phyloP scores from a whole-genome alignment of 2,329 filamentous ascomycete species.

The Diaporthe citrichinensis region DNA sequence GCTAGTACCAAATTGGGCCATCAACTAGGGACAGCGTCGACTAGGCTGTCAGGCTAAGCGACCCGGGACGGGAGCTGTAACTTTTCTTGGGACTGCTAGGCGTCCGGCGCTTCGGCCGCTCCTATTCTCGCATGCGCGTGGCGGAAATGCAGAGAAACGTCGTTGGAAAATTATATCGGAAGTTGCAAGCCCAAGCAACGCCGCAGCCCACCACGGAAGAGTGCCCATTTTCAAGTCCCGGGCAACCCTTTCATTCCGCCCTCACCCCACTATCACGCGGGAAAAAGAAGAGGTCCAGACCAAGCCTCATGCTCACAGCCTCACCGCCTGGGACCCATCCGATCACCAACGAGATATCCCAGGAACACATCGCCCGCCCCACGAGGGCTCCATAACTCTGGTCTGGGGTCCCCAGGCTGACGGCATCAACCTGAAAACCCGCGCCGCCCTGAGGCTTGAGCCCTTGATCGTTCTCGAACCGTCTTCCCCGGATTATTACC shows the following conservation, averaged over 20 bases:
- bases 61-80: slow-evolving; percentile 11
- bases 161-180: neutral
- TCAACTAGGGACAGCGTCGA: neutral
- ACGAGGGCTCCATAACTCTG: slow-evolving; percentile 20
- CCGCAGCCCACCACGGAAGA: neutral
- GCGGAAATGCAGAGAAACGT: neutral
- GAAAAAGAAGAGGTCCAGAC: neutral
- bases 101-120: slow-evolving; percentile 21
- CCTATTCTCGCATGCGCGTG: slow-evolving; percentile 9
- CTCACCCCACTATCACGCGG: neutral
- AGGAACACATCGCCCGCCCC: slow-evolving; percentile 23
- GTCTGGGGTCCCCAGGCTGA: slow-evolving; percentile 32
- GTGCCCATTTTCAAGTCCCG: slow-evolving; percentile 3
- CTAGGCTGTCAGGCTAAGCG: slow-evolving; percentile 1
- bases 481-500: slow-evolving; percentile 37
- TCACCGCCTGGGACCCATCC: slow-evolving; percentile 19
- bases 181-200: neutral
- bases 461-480: slow-evolving; percentile 31
- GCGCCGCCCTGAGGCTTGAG: slow-evolving; percentile 29
- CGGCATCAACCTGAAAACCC: slow-evolving; percentile 21
- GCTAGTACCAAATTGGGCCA: neutral
- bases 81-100: slow-evolving; percentile 17
- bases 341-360: slow-evolving; percentile 18
- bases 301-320: slow-evolving; percentile 14
- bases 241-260: slow-evolving; percentile 23